Conservation (phyloP, 2,329 filamentous ascomycete genomes). For the Fusarium verrucosum region DNA sequence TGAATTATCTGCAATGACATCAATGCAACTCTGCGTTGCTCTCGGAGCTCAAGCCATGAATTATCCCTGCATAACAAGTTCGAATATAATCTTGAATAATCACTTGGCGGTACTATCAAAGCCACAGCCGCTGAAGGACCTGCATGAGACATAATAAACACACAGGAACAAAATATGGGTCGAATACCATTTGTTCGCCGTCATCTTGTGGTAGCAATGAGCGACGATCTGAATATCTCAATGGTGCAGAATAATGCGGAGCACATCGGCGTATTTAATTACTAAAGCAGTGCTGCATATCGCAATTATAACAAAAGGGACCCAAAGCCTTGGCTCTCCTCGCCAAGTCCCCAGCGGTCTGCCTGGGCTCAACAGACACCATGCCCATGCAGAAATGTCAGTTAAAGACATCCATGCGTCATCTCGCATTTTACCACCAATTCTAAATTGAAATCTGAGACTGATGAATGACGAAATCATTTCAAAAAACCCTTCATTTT, state of each 20-base stretch:
- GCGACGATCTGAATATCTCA: slow-evolving; percentile 25
- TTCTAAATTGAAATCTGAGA: neutral
- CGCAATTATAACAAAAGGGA: slow-evolving; percentile 17
- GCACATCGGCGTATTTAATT: neutral
- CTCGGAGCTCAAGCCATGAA: neutral
- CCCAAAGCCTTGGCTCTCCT: slow-evolving; percentile 9
- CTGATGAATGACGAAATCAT: slow-evolving; percentile 19
- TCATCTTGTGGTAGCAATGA: neutral
- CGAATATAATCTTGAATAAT: neutral
- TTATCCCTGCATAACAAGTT: neutral
- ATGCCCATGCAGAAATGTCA: neutral
- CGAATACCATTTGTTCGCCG: neutral
- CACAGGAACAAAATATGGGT: neutral
- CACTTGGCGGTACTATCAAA: neutral
- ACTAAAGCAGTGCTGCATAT: slow-evolving; percentile 21
- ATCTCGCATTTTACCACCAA: neutral
- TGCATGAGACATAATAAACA: slow-evolving; percentile 16
- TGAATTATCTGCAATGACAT: neutral
- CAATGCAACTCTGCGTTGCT: neutral
- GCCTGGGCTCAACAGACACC: neutral
- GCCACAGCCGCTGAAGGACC: slow-evolving; percentile 5
- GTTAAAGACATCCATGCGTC: neutral
- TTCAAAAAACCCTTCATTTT: neutral
- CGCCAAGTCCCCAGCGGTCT: neutral
- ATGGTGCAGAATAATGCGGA: neutral